Evolutionary conservation across 352 stramenopile genomes (phyloP).

Genomic region (Globisporangium canariense): DNA sequence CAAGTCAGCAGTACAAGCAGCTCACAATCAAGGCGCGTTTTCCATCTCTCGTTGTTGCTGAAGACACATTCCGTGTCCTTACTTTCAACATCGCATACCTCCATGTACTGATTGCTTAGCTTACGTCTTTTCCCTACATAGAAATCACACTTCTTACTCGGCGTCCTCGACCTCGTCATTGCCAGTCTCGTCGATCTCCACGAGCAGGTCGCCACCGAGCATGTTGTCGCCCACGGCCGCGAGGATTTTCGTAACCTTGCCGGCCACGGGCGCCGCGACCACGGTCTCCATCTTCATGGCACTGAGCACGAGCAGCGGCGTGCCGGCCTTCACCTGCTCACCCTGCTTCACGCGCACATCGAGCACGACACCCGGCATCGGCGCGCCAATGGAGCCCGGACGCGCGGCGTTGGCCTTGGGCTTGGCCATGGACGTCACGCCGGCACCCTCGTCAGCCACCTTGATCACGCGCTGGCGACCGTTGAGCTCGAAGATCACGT

Average conservation of each 20-base stretch:
- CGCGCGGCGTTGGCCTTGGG: slow-evolving; percentile 83
- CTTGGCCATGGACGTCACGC: slow-evolving; percentile 53
- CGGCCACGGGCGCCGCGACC: slow-evolving; percentile 87
- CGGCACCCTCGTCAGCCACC: slow-evolving; percentile 88
- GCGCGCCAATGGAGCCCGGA: slow-evolving; percentile 90
- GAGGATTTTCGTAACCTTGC: slow-evolving; percentile 89
- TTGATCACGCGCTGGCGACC: slow-evolving; percentile 90
- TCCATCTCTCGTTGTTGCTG: too few species aligned
- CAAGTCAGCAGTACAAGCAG: too few species aligned
- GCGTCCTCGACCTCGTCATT: slow-evolving; percentile 31
- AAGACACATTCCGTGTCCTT: too few species aligned
- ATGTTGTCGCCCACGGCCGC: slow-evolving; percentile 94
- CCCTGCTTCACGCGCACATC: slow-evolving; percentile 93
- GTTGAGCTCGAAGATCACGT: slow-evolving; percentile 98
- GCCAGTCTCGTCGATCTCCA: slow-evolving; percentile 92
- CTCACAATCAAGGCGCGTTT: too few species aligned
- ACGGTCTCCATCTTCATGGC: slow-evolving; percentile 99
- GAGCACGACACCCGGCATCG: slow-evolving; percentile 97
- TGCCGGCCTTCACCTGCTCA: slow-evolving; percentile 90
- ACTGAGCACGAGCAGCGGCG: slow-evolving; percentile 92
- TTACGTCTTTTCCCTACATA: slow-evolving; percentile 2
- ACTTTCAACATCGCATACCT: too few species aligned
- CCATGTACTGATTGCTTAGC: neutral
- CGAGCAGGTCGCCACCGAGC: slow-evolving; percentile 91
- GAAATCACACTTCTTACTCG: slow-evolving; percentile 12